phyloP scores from a whole-genome alignment of 2,329 filamentous ascomycete genomes.

The Ceratocystis colombiana region DNA sequence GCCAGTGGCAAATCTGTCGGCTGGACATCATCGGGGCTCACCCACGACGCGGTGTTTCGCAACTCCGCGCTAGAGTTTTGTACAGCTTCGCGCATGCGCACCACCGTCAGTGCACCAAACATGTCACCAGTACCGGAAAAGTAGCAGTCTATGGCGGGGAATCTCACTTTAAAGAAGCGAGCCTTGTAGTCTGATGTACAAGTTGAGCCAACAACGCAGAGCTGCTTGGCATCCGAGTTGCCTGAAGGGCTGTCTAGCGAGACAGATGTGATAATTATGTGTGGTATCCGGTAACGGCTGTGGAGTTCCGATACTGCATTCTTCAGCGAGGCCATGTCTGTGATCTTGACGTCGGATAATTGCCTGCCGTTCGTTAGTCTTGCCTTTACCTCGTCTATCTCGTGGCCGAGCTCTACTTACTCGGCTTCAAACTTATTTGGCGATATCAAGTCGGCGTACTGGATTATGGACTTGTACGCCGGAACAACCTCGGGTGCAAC shows the following conservation, averaged over 20 bases:
- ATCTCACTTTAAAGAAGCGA: conserved; percentile 78
- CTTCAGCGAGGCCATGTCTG: conserved; percentile 60
- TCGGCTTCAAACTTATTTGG: conserved; percentile 98
- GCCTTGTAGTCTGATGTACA: conserved; percentile 53
- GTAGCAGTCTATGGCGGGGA: conserved; percentile 82
- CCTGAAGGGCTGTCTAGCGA: conserved; percentile 42
- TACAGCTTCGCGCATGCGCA: conserved; percentile 76
- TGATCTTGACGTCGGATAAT: conserved; percentile 75
- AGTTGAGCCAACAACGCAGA: conserved; percentile 69
- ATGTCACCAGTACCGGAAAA: conserved; percentile 97
- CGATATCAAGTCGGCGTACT: conserved; percentile 78
- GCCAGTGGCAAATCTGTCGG: conserved; percentile 70
- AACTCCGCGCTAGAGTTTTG: conserved; percentile 36
- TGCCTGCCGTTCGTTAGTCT: conserved; percentile 43
- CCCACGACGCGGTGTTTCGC: conserved; percentile 54
- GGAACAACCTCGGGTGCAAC: conserved; percentile 86
- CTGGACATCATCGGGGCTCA: conserved; percentile 60
- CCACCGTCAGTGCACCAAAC: conserved; percentile 87
- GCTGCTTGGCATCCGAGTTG: conserved; percentile 41
- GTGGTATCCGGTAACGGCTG: conserved; percentile 62
- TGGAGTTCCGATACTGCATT: conserved; percentile 70
- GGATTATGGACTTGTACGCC: conserved; percentile 71
- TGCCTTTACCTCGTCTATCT: not conserved
- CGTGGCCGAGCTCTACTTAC: conserved; percentile 41
- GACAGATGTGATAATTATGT: conserved; percentile 88